Conservation (phyloP, 2,329 filamentous ascomycete genomes). For the Pyricularia sp. region DNA sequence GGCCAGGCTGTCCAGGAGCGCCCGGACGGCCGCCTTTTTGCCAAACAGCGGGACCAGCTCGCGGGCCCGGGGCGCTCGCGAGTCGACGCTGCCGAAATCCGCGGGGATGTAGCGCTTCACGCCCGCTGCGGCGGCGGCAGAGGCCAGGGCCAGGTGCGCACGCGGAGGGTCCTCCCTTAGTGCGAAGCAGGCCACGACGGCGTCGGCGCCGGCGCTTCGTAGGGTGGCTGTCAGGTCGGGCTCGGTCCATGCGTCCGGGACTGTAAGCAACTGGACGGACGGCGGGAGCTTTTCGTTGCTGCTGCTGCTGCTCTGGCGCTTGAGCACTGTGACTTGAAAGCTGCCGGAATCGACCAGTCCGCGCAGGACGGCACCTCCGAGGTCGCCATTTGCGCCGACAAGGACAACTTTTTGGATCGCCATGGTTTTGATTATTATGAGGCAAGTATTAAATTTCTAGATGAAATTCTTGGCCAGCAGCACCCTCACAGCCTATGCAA, state of each 20-base stretch:
- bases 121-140: constrained; percentile 21
- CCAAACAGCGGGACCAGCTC: constrained; percentile 23
- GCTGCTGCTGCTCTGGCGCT: constrained; percentile 14
- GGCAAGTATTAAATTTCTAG: neutral
- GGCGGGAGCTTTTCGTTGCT: constrained; percentile 4
- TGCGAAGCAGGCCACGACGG: constrained; percentile 22
- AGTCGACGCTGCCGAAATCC: constrained; percentile 27
- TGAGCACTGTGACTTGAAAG: constrained; percentile 20
- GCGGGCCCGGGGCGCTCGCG: constrained; percentile 18
- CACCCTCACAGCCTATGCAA: neutral
- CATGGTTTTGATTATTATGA: neutral
- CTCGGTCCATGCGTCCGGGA: constrained; percentile 18
- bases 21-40: constrained; percentile 20
- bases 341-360: constrained; percentile 16
- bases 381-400: constrained; percentile 24
- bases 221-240: constrained; percentile 18
- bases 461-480: neutral
- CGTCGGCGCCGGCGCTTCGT: constrained; percentile 15
- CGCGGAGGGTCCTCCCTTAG: constrained; percentile 12
- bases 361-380: constrained; percentile 19
- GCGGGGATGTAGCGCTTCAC: constrained; percentile 25
- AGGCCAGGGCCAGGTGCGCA: constrained; percentile 22
- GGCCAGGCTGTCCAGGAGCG: constrained; percentile 15
- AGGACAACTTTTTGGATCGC: constrained; percentile 24
- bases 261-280: constrained; percentile 11